Evolutionary conservation across 1,139 yeast genomes (phyloP).

Genomic region (Suhomyces taliae): DNA sequence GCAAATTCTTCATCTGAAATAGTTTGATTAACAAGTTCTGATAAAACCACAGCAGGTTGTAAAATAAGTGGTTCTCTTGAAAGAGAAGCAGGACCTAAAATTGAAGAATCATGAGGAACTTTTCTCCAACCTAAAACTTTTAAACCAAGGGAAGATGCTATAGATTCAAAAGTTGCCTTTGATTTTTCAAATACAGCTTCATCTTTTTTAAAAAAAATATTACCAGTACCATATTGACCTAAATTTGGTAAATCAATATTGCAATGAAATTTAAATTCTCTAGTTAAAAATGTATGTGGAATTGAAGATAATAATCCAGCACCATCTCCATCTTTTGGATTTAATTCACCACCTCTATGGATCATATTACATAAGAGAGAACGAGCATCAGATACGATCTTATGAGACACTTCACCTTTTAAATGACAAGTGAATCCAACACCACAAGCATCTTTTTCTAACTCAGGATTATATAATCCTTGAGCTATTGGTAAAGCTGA

Average conservation of each 20-base stretch:
- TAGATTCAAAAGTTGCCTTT: slow-evolving; percentile 71
- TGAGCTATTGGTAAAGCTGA: slow-evolving; percentile 80
- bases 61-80: slow-evolving; percentile 89
- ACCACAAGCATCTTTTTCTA: slow-evolving; percentile 97
- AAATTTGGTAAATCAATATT: slow-evolving; percentile 62
- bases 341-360: slow-evolving; percentile 97
- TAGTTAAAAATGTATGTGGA: slow-evolving; percentile 81
- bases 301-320: slow-evolving; percentile 95
- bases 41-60: slow-evolving; percentile 83
- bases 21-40: slow-evolving; percentile 47
- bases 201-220: slow-evolving; percentile 85
- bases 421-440: slow-evolving; percentile 96
- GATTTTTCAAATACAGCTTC: slow-evolving; percentile 66
- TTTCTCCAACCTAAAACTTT: slow-evolving; percentile 91
- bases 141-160: slow-evolving; percentile 75
- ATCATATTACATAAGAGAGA: slow-evolving; percentile 94
- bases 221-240: slow-evolving; percentile 95
- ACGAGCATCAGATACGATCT: slow-evolving; percentile 88
- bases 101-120: slow-evolving; percentile 93
- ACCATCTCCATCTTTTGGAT: slow-evolving; percentile 98
- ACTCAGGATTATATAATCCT: slow-evolving; percentile 91
- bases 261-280: slow-evolving; percentile 75
- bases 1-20: slow-evolving; percentile 57
- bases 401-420: slow-evolving; percentile 85
- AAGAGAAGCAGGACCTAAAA: slow-evolving; percentile 91